Base-by-base conservation (phyloP, 192 early-diverging fungal species). In the Coemansia sp. region DNA sequence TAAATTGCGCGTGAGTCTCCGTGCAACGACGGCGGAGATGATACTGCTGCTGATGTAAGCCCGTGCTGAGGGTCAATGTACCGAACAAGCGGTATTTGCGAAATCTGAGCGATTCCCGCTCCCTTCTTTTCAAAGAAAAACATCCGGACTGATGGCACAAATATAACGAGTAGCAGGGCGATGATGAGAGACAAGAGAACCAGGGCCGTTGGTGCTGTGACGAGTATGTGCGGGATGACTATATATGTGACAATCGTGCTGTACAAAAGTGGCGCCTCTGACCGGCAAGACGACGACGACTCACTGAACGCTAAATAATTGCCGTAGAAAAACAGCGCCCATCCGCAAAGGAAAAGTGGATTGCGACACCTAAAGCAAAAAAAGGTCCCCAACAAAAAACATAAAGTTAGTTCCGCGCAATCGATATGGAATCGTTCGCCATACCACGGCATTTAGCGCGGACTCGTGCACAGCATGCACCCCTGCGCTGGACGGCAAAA, bases 291-390 rank as follows among this genome's bases (percentile, higher is more conserved):
- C 46, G 46, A 50, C 24, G 46, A 50, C 14, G 46, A 32, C 29
- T 32, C 29, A 7, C 7, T 24, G 63, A 91, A 90, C 32, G 88
- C 58, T 57, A 86, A 84, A 65, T 86, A 87, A 64, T 91, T 92
- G 62, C 87, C 89, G 46, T 83, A 60, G 41, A 91, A 67, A 58
- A 88, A 91, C 80, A 87, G 77, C 14, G 86, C 68, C n/a, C 84
- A 78, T 18, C 82, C 75, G 63, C 84, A 70, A n/a, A 87, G 35
- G 53, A 87, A 83, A 9, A 89, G 70, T 39, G 84, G 54, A 7
- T 81, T 82, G 70, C 86, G 87, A 26, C 85, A 41, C 24, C 88
- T 87, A 81, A 58, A 65, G 11, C 42, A 46, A 37, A 18, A 6
- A 21, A 43, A 58, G 27, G 32, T 26, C 36, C 52, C 24, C 22